Evolutionary conservation across 805 yeast species (phyloP).

Genomic region (Saccharomycopsis sp.): DNA sequence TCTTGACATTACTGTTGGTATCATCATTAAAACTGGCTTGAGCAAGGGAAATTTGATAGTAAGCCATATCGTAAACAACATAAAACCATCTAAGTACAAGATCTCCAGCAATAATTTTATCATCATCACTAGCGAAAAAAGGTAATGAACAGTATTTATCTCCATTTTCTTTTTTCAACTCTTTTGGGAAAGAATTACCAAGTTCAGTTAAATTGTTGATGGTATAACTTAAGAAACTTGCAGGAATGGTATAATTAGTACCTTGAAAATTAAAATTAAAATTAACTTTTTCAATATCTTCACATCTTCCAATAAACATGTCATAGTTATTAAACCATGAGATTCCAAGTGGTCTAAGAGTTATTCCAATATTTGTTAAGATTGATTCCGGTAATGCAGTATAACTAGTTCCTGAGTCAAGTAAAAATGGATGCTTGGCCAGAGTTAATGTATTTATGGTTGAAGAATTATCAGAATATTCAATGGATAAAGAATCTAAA

Average conservation of each 20-base stretch:
- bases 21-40: constrained; percentile 27
- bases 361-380: constrained; percentile 5
- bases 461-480: neutral
- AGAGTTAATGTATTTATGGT: no score
- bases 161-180: no score
- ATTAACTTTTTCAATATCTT: constrained; percentile 22
- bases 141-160: no score
- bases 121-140: no score
- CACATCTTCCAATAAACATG: constrained; percentile 39
- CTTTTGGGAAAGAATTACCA: no score
- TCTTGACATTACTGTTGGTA: neutral
- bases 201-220: no score
- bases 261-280: constrained; percentile 49
- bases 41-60: constrained; percentile 33
- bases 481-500: neutral
- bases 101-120: no score
- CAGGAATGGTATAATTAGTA: constrained; percentile 38
- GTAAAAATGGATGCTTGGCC: constrained; percentile 27
- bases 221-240: no score
- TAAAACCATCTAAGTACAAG: constrained; percentile 43
- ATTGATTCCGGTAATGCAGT: constrained; percentile 33
- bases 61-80: constrained; percentile 43
- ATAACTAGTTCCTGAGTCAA: constrained; percentile 47
- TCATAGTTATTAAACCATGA: constrained; percentile 21
- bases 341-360: constrained; percentile 14